These are phyloP conservation scores for Albophoma yamanashiensis DNA, from an alignment of 2,329 filamentous ascomycete species.

Conservation along the genomic window DNA sequence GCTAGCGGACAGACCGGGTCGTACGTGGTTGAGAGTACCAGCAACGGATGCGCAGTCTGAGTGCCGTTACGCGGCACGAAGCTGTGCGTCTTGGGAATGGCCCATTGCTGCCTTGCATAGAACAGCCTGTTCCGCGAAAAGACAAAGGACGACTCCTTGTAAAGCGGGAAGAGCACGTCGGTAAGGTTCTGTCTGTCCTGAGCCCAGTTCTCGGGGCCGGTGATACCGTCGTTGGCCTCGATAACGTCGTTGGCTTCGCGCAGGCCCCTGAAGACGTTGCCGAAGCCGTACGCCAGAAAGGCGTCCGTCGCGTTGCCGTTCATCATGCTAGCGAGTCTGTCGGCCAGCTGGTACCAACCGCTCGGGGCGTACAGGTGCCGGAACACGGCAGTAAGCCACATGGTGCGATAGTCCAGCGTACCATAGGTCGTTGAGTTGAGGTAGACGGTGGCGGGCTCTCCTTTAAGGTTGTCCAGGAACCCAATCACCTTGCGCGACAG, in stretches of 20 bases:
- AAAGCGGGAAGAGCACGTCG: conserved; percentile 20
- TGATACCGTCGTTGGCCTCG: conserved; percentile 15
- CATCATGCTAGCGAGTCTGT: conserved; percentile 21
- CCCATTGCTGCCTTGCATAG: conserved; percentile 19
- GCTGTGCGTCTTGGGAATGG: conserved; percentile 15
- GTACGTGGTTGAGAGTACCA: conserved; percentile 19
- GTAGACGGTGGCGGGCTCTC: conserved; percentile 29
- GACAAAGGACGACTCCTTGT: conserved; percentile 20
- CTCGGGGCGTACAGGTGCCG: conserved; percentile 25
- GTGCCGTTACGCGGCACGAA: conserved; percentile 20
- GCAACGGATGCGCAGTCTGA: conserved; percentile 17
- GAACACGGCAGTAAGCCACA: conserved; percentile 27
- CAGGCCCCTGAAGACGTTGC: conserved; percentile 5
- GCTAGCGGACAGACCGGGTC: conserved; percentile 40
- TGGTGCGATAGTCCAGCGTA: conserved; percentile 21
- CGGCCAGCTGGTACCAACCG: conserved; percentile 24
- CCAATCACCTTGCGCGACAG: conserved; percentile 20
- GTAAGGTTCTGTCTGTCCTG: conserved; percentile 19
- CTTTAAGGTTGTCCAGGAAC: conserved; percentile 20
- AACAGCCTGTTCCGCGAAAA: conserved; percentile 17
- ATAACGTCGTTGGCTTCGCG: conserved; percentile 16
- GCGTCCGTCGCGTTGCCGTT: conserved; percentile 28
- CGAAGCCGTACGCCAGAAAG: conserved; percentile 20
- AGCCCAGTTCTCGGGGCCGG: conserved; percentile 17
- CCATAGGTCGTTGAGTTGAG: conserved; percentile 29